These are phyloP conservation scores for Pseudoturritis turrita DNA, from an alignment of 345 rosid species.

Conservation along the genomic window DNA sequence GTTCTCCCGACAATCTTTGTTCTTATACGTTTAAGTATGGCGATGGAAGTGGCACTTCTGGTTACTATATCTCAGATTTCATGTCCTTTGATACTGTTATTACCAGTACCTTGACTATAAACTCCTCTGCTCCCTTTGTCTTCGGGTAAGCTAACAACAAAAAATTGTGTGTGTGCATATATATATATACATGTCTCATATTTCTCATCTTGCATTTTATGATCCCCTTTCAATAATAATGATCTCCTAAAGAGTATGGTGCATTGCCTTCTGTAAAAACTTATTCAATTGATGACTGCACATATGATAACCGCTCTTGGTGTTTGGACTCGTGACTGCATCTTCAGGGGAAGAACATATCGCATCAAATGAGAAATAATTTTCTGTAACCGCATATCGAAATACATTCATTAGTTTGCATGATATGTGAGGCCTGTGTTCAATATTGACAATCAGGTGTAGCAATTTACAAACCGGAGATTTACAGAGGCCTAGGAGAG, in stretches of 20 bases:
- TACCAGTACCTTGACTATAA: conserved; percentile 44
- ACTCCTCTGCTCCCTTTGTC: conserved; percentile 63
- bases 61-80: conserved; percentile 74
- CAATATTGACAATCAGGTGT: conserved; percentile 53
- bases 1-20: conserved; percentile 60
- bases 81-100: conserved; percentile 52
- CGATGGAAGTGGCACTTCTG: conserved; percentile 92
- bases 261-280: background rate
- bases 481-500: conserved; percentile 73
- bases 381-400: background rate
- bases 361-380: background rate
- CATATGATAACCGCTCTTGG: background rate
- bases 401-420: background rate
- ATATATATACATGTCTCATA: background rate
- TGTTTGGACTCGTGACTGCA: background rate
- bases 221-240: background rate
- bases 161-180: background rate
- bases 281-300: background rate
- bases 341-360: background rate
- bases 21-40: conserved; percentile 82
- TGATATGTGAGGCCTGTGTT: conserved; percentile 9
- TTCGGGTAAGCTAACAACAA: conserved; percentile 66
- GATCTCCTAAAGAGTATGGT: background rate
- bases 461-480: conserved; percentile 72
- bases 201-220: background rate